A percentile compares a stretch with the other conserved stretches of the same genome.
Evolutionary conservation across 306 rosid species (phyloP).

Genomic region (Hylodesmum podocarpum): DNA sequence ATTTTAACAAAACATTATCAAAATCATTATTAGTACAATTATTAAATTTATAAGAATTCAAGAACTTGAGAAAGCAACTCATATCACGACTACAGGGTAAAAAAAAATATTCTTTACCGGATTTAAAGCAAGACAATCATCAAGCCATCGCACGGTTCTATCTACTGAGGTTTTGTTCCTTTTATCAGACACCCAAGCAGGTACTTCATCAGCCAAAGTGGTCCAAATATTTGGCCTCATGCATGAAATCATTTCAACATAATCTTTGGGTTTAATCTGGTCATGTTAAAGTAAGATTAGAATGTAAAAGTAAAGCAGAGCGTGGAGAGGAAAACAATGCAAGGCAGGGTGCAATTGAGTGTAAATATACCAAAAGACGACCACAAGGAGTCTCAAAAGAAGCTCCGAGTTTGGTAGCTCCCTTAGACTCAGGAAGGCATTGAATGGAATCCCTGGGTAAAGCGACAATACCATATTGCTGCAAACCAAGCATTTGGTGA

Average conservation of each 20-base stretch:
- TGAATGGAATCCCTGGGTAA: constrained; percentile 76
- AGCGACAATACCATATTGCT: constrained; percentile 60
- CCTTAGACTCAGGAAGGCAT: constrained; percentile 67
- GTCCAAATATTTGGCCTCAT: constrained; percentile 85
- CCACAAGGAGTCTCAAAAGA: constrained; percentile 91
- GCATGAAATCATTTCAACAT: constrained; percentile 68
- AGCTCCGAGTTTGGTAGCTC: constrained; percentile 64
- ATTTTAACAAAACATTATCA: not conserved
- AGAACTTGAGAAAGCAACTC: constrained; percentile 2
- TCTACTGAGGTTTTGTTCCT: constrained; percentile 85
- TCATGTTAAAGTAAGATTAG: constrained; percentile 6
- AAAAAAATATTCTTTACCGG: constrained; percentile 45
- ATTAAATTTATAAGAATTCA: not conserved
- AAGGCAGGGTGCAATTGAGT: constrained; percentile 23
- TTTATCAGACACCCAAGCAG: constrained; percentile 81
- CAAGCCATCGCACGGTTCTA: constrained; percentile 92
- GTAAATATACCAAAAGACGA: constrained; percentile 63
- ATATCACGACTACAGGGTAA: constrained; percentile 1
- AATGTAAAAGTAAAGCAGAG: not conserved
- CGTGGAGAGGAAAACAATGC: not conserved
- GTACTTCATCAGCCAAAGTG: constrained; percentile 91
- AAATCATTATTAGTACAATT: not conserved
- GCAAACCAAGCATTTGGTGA: constrained; percentile 63
- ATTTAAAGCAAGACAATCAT: constrained; percentile 70
- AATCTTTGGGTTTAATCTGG: constrained; percentile 81